phyloP scores from a whole-genome alignment of 306 rosid genomes.

The Malus sieversii region DNA sequence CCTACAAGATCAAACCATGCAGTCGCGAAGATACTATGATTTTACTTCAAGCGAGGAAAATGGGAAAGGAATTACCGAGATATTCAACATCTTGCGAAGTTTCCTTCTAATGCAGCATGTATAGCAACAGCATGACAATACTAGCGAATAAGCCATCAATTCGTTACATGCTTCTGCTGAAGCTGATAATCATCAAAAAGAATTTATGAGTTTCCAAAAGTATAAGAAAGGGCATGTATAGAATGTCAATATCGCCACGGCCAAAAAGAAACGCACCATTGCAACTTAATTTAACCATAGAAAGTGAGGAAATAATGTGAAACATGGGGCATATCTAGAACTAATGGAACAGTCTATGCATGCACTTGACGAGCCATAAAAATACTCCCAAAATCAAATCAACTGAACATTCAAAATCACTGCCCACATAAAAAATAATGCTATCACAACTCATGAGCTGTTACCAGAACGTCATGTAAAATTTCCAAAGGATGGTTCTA shows the following conservation, averaged over 20 bases:
- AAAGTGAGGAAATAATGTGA: background rate
- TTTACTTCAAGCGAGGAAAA: slow-evolving; percentile 1
- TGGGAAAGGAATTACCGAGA: slow-evolving; percentile 52
- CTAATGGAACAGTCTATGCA: background rate
- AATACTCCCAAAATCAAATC: background rate
- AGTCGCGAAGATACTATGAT: background rate
- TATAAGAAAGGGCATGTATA: background rate
- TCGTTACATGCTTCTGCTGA: slow-evolving; percentile 84
- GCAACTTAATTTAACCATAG: background rate
- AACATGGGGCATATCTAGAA: background rate
- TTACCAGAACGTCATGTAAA: background rate
- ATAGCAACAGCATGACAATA: slow-evolving; percentile 91
- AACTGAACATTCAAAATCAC: background rate
- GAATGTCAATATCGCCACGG: background rate
- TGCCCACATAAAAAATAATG: background rate
- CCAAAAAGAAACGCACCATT: background rate
- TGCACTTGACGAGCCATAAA: background rate
- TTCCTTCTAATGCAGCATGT: slow-evolving; percentile 90
- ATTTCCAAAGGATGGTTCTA: background rate
- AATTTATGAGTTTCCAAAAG: background rate
- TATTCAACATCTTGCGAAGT: slow-evolving; percentile 81
- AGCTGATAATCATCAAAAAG: slow-evolving; percentile 41
- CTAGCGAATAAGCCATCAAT: slow-evolving; percentile 86
- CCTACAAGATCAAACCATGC: background rate
- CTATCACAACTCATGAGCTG: background rate